These are phyloP conservation scores for Solanum chiquidenum DNA, from an alignment of 257 asterid species.

Conservation along the genomic window DNA sequence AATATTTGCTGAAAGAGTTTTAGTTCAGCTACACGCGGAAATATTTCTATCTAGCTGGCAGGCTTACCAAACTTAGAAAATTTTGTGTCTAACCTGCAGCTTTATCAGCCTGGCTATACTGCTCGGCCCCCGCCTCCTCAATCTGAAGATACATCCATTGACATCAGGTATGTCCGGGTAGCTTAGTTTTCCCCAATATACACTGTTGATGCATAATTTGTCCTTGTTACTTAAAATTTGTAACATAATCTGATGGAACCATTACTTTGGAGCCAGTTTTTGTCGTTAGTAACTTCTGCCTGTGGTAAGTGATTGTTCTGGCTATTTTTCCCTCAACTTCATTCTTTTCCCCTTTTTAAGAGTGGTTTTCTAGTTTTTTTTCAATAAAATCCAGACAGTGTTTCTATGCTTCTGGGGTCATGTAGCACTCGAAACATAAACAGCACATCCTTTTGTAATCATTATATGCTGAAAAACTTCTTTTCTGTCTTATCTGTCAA, in stretches of 20 bases:
- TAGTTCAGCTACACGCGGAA: not conserved
- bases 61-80: not conserved
- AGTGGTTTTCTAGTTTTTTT: not conserved
- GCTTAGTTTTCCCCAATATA: not conserved
- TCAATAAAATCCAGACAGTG: not conserved
- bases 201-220: not conserved
- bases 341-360: not conserved
- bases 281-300: not conserved
- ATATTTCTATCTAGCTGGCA: not conserved
- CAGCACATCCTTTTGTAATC: not conserved
- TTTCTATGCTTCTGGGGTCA: not conserved
- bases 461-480: not conserved
- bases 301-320: not conserved
- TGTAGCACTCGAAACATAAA: not conserved
- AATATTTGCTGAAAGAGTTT: not conserved
- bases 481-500: not conserved
- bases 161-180: slow-evolving; percentile 18
- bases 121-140: slow-evolving; percentile 25
- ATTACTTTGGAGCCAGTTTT: not conserved
- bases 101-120: slow-evolving; percentile 41
- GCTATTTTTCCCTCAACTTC: not conserved
- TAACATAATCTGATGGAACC: not conserved
- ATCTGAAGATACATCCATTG: slow-evolving; percentile 30
- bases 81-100: slow-evolving; percentile 16
- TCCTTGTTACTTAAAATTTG: not conserved